Evolutionary conservation across 768 basidiomycete genomes (phyloP), one percentile per base, ranked within the genome.

Genomic region (Russula emetica): DNA sequence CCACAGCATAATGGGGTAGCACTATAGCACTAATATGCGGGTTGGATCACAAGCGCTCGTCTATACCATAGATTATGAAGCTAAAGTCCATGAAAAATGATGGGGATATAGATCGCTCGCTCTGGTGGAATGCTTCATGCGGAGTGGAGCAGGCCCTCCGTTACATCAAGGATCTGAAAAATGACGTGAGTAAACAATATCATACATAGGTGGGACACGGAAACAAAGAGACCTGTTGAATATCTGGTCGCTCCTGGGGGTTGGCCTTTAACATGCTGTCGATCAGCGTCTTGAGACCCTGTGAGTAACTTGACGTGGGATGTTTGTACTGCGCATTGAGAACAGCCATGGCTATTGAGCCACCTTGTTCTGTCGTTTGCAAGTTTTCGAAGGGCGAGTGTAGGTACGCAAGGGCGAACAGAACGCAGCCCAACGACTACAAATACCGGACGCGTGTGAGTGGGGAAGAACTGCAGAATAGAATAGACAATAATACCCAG

Each of bases 321-420:
- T 98, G 94, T 69, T 87, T 88, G 76, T 95, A 99, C 69, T 91
- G 87, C 0, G 94, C 96, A 68, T 91, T 94, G 64, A 94, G 78
- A 55, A 97, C 96, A 0, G 96, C 94, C 95, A 99, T 96, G 1
- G 95, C 95, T 71, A 98, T 94, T 51, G 92, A 95, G 14, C 93
- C 93, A 40, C 96, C 96, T 73, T 97, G 95, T 69, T 94, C 92
- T 3, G 90, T 93, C 6, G 90, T 92, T 74, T 92, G 91, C 0
- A 81, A 84, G 66, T 89, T 95, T 77, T 99, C 96, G 70, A 99
- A 99, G 0, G 96, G 96, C 2, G 96, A 98, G 71, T 94, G 92
- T 2, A 88, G 89, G 76, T 98, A 98, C 0, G 94, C 94, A 52
- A 98, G 83, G 0, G 97, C 94, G 69, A 85, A 99, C 53, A 99